Conservation (phyloP, 352 stramenopile genomes). For the Globisporangium spinosum region DNA sequence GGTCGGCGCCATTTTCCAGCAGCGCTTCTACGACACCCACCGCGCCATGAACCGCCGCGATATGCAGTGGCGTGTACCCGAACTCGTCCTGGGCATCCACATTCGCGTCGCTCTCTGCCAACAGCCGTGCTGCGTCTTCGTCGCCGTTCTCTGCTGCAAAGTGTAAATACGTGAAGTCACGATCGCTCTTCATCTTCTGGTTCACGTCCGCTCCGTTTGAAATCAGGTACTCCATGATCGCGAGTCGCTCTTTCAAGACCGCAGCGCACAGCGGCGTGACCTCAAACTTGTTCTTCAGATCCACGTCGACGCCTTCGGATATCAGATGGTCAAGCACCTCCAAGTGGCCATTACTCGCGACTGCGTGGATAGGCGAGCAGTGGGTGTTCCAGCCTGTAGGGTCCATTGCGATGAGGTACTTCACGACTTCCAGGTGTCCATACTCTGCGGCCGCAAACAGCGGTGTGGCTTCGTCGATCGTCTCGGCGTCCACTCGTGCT, state of each 20-base stretch:
- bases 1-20: constrained; percentile 21
- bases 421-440: constrained; percentile 16
- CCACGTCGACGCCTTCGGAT: constrained; percentile 10
- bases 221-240: constrained; percentile 16
- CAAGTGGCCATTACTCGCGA: constrained; percentile 19
- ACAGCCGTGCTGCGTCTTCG: constrained; percentile 20
- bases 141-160: constrained; percentile 31
- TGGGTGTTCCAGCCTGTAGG: constrained; percentile 6
- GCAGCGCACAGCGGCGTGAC: constrained; percentile 20
- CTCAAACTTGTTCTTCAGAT: constrained; percentile 15
- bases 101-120: constrained; percentile 22
- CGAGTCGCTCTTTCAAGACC: constrained; percentile 11
- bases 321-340: constrained; percentile 19
- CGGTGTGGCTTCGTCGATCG: constrained; percentile 13
- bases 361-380: constrained; percentile 16
- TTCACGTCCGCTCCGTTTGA: constrained; percentile 21
- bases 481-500: constrained; percentile 14
- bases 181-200: constrained; percentile 16
- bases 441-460: constrained; percentile 19
- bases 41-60: constrained; percentile 23
- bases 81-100: constrained; percentile 20
- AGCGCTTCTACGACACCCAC: constrained; percentile 18
- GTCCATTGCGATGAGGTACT: constrained; percentile 14
- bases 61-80: constrained; percentile 27
- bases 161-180: constrained; percentile 23